Percentiles rank a stretch among this genome's conserved stretches.
These are phyloP conservation scores for Pseudogymnoascus sp. DNA, from an alignment of 2,329 filamentous ascomycete species.

Conservation along the genomic window DNA sequence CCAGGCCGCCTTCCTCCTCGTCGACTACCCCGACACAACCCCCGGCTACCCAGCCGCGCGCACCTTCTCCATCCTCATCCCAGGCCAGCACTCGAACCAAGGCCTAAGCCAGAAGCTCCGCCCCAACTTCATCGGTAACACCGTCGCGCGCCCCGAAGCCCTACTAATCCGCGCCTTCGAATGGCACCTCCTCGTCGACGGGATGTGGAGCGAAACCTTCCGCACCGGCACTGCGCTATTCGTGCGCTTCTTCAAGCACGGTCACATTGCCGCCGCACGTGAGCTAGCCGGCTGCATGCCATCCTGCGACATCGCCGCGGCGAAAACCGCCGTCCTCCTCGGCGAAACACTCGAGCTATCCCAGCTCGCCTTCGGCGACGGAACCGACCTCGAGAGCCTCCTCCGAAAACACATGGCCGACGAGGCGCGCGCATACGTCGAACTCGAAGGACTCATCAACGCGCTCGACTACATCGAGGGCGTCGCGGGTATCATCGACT, in stretches of 20 bases:
- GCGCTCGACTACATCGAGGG: slow-evolving; percentile 61
- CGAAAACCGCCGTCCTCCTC: slow-evolving; percentile 31
- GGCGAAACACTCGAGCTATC: slow-evolving; percentile 32
- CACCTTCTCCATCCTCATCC: slow-evolving; percentile 42
- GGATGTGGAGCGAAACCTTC: slow-evolving; percentile 64
- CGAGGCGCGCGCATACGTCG: slow-evolving; percentile 55
- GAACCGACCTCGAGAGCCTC: background rate
- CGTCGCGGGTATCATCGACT: slow-evolving; percentile 33
- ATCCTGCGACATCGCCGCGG: slow-evolving; percentile 33
- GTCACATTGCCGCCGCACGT: slow-evolving; percentile 44
- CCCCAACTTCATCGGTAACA: slow-evolving; percentile 60
- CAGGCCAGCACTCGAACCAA: background rate
- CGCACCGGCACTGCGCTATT: slow-evolving; percentile 63
- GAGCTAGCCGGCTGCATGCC: slow-evolving; percentile 43
- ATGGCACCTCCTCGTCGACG: slow-evolving; percentile 72
- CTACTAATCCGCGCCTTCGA: slow-evolving; percentile 72
- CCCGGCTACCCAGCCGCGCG: slow-evolving; percentile 33
- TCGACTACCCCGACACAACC: slow-evolving; percentile 37
- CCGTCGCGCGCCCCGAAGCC: slow-evolving; percentile 30
- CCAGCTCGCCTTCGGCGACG: background rate
- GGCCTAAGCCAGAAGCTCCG: slow-evolving; percentile 50
- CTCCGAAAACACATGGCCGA: slow-evolving; percentile 32
- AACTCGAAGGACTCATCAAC: slow-evolving; percentile 59
- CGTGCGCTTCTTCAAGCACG: slow-evolving; percentile 61
- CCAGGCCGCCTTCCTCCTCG: slow-evolving; percentile 50